Evolutionary conservation across 306 rosid species (phyloP).

Genomic region (Trichosanthes truncata): DNA sequence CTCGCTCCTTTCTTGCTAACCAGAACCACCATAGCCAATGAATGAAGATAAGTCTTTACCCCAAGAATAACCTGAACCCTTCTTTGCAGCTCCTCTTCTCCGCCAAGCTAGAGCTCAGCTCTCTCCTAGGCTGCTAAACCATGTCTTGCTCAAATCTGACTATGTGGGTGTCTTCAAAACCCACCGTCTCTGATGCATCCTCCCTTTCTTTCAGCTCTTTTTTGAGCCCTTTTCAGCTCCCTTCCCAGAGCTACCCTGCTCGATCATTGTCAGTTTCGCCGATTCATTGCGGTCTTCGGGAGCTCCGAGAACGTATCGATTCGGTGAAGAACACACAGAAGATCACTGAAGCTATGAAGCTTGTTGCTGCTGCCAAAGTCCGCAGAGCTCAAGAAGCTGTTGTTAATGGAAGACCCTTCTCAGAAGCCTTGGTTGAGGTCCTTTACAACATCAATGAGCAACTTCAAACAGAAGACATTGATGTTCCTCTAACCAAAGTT

Average conservation of each 20-base stretch:
- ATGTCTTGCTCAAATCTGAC: slow-evolving; percentile 11
- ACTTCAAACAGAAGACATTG: slow-evolving; percentile 67
- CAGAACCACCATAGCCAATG: neutral
- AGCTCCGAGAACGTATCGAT: slow-evolving; percentile 56
- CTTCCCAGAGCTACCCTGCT: slow-evolving; percentile 37
- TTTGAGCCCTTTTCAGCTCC: slow-evolving; percentile 59
- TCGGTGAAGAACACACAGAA: slow-evolving; percentile 85
- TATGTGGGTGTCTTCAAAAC: slow-evolving; percentile 31
- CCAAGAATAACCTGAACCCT: neutral
- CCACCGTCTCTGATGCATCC: slow-evolving; percentile 59
- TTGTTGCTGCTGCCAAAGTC: slow-evolving; percentile 88
- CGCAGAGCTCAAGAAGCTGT: slow-evolving; percentile 94
- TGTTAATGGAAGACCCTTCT: slow-evolving; percentile 78
- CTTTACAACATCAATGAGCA: slow-evolving; percentile 93
- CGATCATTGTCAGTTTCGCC: slow-evolving; percentile 25
- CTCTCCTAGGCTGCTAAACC: neutral
- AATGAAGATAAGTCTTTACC: slow-evolving; percentile 6
- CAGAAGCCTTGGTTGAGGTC: slow-evolving; percentile 77
- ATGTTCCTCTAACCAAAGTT: slow-evolving; percentile 51
- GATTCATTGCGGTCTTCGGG: slow-evolving; percentile 61
- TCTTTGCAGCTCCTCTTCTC: neutral
- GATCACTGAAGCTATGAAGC: slow-evolving; percentile 94
- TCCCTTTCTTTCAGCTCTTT: slow-evolving; percentile 55
- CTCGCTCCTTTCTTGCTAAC: neutral
- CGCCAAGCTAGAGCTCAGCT: neutral